Base-by-base conservation (phyloP, 768 basidiomycete genomes). In the Lanmaoa rubissima region DNA sequence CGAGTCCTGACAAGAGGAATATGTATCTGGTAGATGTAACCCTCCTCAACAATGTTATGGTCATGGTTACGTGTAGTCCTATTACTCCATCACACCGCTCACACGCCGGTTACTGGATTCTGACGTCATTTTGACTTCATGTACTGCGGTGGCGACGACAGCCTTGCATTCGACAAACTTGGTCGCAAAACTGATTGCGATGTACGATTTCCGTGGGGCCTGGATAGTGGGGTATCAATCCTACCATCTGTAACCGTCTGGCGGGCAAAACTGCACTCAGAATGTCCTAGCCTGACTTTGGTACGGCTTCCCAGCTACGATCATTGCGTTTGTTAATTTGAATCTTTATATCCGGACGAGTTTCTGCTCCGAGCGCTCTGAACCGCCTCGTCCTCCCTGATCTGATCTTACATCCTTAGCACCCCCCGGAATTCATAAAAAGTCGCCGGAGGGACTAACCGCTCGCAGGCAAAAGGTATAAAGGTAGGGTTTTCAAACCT, bases 21-120 rank as follows among this genome's bases (percentile, higher is more conserved):
- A 68, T 60, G 48, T 60, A 62, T 57, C 63, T 56, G n/a, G 63
- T 60, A 28, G 65, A 65, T 24, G 52, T 41, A 12, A 58, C 39
- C 40, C 38, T 59, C 45, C 58, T 50, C 7, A 58, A 36, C 13
- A 65, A 36, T 10, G 58, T 28, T 7, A 42, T 36, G 19, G 54
- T 41, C 63, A 65, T 64, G 38, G 43, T 13, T 36, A 24, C 6
- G 17, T 40, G 34, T 16, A 19, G 14, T 34, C 28, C 26, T 24
- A 24, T 24, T 24, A 24, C 21, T 24, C 21, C 21, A 24, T 24
- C 21, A 24, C 21, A 24, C 21, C 21, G 21, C 21, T 24, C 21
- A 24, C 21, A 24, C 21, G 21, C 21, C 21, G 21, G 21, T 1
- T 24, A 24, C 21, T 24, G 21, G 21, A 24, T 24, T 24, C 21